Conservation (phyloP, 139 green algal species). For the Tetraselmis striata region DNA sequence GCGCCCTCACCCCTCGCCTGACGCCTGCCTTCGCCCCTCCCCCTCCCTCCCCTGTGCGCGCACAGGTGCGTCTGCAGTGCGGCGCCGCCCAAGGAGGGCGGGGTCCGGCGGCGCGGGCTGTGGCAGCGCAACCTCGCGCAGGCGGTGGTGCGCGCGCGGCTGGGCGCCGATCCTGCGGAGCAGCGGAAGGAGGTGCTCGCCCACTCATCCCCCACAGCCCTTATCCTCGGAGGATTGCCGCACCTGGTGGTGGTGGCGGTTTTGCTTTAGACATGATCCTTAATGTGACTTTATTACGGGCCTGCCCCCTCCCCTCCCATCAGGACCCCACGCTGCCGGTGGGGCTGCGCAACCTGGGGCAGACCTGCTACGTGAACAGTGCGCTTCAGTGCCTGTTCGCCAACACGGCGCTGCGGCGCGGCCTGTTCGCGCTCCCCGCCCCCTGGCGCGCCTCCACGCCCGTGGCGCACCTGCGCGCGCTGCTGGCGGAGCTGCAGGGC, state of each 20-base stretch:
- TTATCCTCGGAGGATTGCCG: no score
- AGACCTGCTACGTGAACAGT: conserved; percentile 84
- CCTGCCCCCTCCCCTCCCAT: neutral
- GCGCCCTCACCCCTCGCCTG: no score
- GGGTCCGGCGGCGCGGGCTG: neutral
- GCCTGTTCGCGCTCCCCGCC: conserved; percentile 36
- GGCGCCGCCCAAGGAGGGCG: neutral
- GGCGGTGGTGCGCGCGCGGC: neutral
- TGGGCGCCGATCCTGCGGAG: neutral
- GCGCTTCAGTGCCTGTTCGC: conserved; percentile 78
- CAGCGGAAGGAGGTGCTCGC: neutral
- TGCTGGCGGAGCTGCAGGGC: conserved; percentile 62
- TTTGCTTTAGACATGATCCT: no score
- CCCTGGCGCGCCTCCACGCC: neutral
- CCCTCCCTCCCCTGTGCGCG: no score
- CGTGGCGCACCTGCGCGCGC: conserved; percentile 23
- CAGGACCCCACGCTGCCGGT: conserved; percentile 31
- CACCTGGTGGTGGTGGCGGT: no score
- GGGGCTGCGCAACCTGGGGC: conserved; percentile 77
- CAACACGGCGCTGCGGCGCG: conserved; percentile 46
- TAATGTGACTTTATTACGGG: no score
- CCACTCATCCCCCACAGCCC: no score
- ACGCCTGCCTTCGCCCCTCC: no score
- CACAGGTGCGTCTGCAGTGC: neutral
- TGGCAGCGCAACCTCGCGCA: neutral